Evolutionary conservation across 1,284 basidiomycete species (phyloP).

Genomic region (Xerocomus nothofagi): DNA sequence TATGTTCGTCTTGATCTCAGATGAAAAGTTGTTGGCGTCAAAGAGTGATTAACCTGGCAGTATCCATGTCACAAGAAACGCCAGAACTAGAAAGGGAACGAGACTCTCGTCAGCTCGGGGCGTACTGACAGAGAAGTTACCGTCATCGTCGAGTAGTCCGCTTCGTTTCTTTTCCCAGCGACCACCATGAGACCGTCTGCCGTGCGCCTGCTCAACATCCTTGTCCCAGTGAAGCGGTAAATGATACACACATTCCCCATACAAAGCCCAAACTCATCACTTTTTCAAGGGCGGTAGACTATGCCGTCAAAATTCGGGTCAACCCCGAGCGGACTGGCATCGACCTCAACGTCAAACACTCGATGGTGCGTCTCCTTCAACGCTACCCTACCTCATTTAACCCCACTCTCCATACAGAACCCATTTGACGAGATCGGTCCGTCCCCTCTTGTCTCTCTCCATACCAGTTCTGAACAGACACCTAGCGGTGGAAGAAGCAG

Average conservation of each 20-base stretch:
- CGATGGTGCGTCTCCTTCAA: constrained; percentile 70
- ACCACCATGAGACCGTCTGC: constrained; percentile 71
- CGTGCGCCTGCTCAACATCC: constrained; percentile 75
- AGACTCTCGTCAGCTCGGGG: too few species aligned
- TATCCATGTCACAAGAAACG: too few species aligned
- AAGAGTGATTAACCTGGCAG: too few species aligned
- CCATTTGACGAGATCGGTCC: constrained; percentile 95
- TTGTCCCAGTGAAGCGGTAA: constrained; percentile 89
- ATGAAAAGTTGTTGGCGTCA: too few species aligned
- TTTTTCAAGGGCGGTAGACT: constrained; percentile 67
- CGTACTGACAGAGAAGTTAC: too few species aligned
- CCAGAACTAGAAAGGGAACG: too few species aligned
- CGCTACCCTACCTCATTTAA: neutral
- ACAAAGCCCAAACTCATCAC: neutral
- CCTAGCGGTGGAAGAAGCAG: constrained; percentile 95
- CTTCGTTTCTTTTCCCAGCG: neutral
- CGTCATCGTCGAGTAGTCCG: too few species aligned
- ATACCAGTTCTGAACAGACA: neutral
- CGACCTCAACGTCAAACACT: constrained; percentile 95
- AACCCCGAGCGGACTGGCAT: constrained; percentile 90
- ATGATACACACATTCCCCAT: constrained; percentile 26
- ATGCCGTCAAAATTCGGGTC: constrained; percentile 93
- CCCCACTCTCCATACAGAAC: constrained; percentile 55
- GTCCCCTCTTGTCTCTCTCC: constrained; percentile 28
- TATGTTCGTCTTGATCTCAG: too few species aligned